Evolutionary conservation across 2,329 filamentous ascomycete species (phyloP).

Genomic region (Colletotrichum endophyticum): DNA sequence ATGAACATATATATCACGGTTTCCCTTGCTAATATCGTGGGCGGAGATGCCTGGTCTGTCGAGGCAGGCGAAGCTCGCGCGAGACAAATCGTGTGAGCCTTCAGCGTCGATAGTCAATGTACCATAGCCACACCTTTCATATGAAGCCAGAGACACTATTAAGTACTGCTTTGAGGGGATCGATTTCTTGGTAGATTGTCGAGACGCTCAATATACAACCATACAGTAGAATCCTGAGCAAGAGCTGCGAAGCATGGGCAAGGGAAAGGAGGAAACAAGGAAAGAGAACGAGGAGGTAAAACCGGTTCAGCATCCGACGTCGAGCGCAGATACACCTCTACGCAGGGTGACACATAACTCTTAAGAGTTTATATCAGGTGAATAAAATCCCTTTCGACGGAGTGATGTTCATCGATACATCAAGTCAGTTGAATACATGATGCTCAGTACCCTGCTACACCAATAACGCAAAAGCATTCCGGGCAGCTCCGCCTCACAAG

Average conservation of each 20-base stretch:
- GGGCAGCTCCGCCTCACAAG: too few relatives aligned
- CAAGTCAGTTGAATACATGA: background rate
- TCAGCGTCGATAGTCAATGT: background rate
- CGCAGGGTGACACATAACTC: accelerated
- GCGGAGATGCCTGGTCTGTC: too few relatives aligned
- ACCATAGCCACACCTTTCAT: background rate
- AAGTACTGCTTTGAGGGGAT: too few relatives aligned
- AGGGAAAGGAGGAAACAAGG: background rate
- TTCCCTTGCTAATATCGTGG: too few relatives aligned
- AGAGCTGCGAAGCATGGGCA: background rate
- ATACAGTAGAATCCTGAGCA: background rate
- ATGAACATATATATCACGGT: accelerated
- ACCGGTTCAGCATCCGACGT: accelerated
- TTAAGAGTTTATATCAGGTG: background rate
- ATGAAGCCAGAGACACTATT: too few relatives aligned
- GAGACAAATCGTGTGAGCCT: background rate
- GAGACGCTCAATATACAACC: too few relatives aligned
- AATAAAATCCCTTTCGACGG: background rate
- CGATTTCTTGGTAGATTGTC: too few relatives aligned
- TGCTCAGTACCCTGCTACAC: background rate
- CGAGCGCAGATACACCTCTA: background rate
- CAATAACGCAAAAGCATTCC: background rate
- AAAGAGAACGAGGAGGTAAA: background rate
- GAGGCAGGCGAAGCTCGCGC: too few relatives aligned
- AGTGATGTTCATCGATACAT: background rate